Base-by-base conservation (phyloP, 2,329 filamentous ascomycete species). In the Penicillium palitans region DNA sequence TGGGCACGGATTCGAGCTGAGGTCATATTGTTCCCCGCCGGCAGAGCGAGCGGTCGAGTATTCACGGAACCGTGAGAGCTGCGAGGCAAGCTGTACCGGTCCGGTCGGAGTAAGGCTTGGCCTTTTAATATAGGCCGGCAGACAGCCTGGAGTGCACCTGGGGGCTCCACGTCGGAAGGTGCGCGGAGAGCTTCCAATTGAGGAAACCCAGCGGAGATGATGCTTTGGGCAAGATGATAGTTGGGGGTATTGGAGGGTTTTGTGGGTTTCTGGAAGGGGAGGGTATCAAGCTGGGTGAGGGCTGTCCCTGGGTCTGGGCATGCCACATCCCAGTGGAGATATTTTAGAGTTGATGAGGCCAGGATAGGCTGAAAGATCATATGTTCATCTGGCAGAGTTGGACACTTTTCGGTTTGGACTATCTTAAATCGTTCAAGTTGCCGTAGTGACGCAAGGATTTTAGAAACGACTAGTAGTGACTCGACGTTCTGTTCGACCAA, bases 301-400 rank as follows among this genome's bases (percentile, higher is more conserved):
- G 73, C 72, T 33, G 71, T 70, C 37, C 65, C 67, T 17, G 74
- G 68, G 46, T 77, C 70, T 15, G 75, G 74, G 49, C 75, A 73
- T 5, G 74, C 72, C 37, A 80, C 68, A 64, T 86, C 84, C 83
- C 84, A 86, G 65, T 87, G 84, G 3, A 87, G 70, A 60, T 78
- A 79, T 54, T 74, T 74, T 12, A 87, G 72, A n/a, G 71, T 78
- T 3, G 72, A 69, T 0, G 82, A 84, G 6, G 76, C 76, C 29
- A 86, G 74, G 12, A 79, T 66, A 0, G 81, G 79, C 57, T 79
- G 77, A 55, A 80, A 76, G 24, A 81, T 66, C 51, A 78, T 74
- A 10, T 72, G 70, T 17, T 76, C 77, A 6, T 74, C 66, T 3
- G 76, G 73, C 19, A 82, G 66, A 9, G 72, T 76, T 2, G 82